Evolutionary conservation across 169 alveolate genomes (phyloP), one percentile per base, ranked within the genome.

Genomic region (Eimeria falciformis): DNA sequence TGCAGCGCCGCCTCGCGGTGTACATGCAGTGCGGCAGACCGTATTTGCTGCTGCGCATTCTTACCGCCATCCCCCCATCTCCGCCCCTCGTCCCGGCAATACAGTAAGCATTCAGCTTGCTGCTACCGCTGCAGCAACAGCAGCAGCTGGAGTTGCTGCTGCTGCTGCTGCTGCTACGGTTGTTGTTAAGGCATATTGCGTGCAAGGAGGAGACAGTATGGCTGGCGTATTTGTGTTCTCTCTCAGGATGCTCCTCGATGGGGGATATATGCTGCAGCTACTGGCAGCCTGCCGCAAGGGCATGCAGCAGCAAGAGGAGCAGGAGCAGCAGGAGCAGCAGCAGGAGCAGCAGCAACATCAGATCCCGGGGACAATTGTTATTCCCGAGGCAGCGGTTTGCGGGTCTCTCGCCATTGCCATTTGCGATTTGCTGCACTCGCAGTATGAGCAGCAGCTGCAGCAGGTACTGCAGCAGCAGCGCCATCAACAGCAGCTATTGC

Each of bases 21-120:
- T 88, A 88, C 68, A 79, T 88, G 65, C 84, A 27, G 77, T 3
- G 21, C 27, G 93, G 93, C 50, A 79, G 69, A 17, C 69, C 69
- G 11, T 69, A 88, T 68, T 50, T 88, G 37, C 93, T 88, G 78
- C 68, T 62, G 47, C 93, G 93, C 46, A 55, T 88, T 25, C 88
- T 88, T 27, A 50, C 79, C 53, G 40, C 88, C 86, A 73, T 88
- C 77, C 82, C 93, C 3, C 87, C 93, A n/a, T 73, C 66, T 33
- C 88, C 82, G 5, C 73, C 53, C 17, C 33, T 88, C 69, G 40
- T 33, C 43, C 93, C 78, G 27, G 93, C 93, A 37, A 62, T 88
- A 29, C 87, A 88, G 93, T 88, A 78, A 88, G 88, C 29, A 50
- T 7, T 55, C 29, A 12, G n/a, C 25, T 62, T 62, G 75, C 75